Percentiles rank a stretch among this genome's conserved stretches.
phyloP scores from a whole-genome alignment of 352 stramenopile species.

The Phytophthora tubulina region DNA sequence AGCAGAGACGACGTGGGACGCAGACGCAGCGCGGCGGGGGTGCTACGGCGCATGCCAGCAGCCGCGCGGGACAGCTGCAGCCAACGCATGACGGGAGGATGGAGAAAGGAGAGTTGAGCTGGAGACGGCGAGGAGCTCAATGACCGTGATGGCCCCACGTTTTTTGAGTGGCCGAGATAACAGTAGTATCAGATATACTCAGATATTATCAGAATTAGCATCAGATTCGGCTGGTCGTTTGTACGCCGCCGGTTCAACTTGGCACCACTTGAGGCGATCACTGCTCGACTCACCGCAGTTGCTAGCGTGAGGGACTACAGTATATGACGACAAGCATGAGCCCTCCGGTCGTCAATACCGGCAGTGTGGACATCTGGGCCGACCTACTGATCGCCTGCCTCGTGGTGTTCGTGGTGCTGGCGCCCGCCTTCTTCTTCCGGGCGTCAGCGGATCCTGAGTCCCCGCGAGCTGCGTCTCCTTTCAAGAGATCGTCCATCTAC shows the following conservation, averaged over 20 bases:
- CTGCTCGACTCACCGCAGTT: neutral
- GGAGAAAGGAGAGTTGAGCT: conserved; percentile 4
- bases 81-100: conserved; percentile 54
- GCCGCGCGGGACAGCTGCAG: conserved; percentile 62
- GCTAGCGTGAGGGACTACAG: neutral
- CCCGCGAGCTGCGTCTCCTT: neutral
- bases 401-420: conserved; percentile 76
- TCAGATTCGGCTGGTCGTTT: conserved; percentile 4
- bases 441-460: conserved; percentile 4
- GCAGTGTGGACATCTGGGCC: conserved; percentile 52
- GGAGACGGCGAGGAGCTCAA: conserved; percentile 32
- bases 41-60: conserved; percentile 37
- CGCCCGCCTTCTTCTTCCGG: conserved; percentile 68
- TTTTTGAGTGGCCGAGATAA: conserved; percentile 40
- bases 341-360: neutral
- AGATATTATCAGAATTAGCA: neutral
- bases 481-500: conserved; percentile 8
- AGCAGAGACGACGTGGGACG: conserved; percentile 34
- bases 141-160: conserved; percentile 30
- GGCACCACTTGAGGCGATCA: neutral
- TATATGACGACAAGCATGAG: conserved; percentile 4
- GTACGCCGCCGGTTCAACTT: conserved; percentile 13
- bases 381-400: conserved; percentile 68
- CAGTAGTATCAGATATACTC: neutral
- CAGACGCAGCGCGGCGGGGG: conserved; percentile 27